Base-by-base conservation (phyloP, 805 yeast species). In the Yamadazyma takamatsuzukensis region DNA sequence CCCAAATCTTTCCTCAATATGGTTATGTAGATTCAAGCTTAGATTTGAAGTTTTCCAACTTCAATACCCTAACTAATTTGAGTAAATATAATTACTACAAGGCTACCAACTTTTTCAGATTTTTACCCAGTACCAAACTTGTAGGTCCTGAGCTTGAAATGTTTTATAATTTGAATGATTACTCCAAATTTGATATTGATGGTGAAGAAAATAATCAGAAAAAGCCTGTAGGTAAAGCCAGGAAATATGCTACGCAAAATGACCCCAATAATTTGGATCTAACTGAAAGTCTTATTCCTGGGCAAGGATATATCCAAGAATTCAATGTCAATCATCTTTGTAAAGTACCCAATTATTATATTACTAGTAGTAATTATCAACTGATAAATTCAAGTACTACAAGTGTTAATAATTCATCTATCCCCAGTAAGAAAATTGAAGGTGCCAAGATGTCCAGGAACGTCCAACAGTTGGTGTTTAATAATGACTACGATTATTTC, bases 301-400 rank as follows among this genome's bases (percentile, higher is more conserved):
- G 72, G 2, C 68, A 64, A 43, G 72, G 72, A 1, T 61, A 45
- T 26, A 59, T 66, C 25, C 71, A 58, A 23, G 71, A 65, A 38
- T 66, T 66, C 40, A 63, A 55, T 33, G 56, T 66, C 12, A 55
- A 52, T 31, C 61, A 61, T 36, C 35, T 64, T 11, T 66, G 72
- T 45, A 63, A 59, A 35, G 68, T 64, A 9, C 70, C 71, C 4
- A 63, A 59, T 44, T 66, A 66, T 39, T 66, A 59, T 44, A 51
- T 61, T 23, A 53, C 26, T 24, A 25, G n/a, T 19, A 55, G 49
- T 25, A 54, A 50, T 32, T 53, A 51, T 27, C 56, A 49, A 26
- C 57, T 24, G 11, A 21, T 18, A n/a, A 11, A 30, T 13, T 15
- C 26, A 16, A 15, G 21, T 14, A 13, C 29, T 2, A 17, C 11